Conservation (phyloP, 306 rosid genomes). For the Citrullus mucosospermus region DNA sequence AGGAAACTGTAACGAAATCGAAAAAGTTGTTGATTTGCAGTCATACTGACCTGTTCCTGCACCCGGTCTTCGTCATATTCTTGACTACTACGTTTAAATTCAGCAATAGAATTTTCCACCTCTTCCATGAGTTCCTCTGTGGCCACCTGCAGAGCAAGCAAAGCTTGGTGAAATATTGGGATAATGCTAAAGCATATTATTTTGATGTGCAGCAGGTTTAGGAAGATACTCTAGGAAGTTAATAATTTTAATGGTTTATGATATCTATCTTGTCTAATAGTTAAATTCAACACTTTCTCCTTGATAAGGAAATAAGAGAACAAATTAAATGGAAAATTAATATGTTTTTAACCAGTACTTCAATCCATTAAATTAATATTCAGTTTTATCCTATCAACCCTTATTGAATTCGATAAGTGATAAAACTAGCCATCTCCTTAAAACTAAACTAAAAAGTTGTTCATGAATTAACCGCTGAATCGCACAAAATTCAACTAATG, state of each 20-base stretch:
- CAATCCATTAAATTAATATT: too few species aligned
- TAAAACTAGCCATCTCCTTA: too few species aligned
- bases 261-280: background rate
- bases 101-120: constrained; percentile 77
- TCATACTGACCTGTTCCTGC: constrained; percentile 52
- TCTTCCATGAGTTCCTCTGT: constrained; percentile 75
- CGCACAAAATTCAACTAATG: too few species aligned
- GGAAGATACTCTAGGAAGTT: background rate
- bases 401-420: too few species aligned
- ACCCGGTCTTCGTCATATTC: constrained; percentile 85
- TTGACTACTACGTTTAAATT: constrained; percentile 71
- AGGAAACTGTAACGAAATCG: background rate
- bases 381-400: too few species aligned
- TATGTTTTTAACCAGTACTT: too few species aligned
- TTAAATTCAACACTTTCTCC: too few species aligned
- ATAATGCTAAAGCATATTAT: background rate
- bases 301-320: too few species aligned
- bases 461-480: too few species aligned
- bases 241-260: background rate
- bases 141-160: constrained; percentile 38
- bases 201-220: background rate
- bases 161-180: background rate
- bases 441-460: too few species aligned
- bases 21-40: background rate
- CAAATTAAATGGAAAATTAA: too few species aligned